Base-by-base conservation (phyloP, 257 asterid species). In the Euphrasia confusa region DNA sequence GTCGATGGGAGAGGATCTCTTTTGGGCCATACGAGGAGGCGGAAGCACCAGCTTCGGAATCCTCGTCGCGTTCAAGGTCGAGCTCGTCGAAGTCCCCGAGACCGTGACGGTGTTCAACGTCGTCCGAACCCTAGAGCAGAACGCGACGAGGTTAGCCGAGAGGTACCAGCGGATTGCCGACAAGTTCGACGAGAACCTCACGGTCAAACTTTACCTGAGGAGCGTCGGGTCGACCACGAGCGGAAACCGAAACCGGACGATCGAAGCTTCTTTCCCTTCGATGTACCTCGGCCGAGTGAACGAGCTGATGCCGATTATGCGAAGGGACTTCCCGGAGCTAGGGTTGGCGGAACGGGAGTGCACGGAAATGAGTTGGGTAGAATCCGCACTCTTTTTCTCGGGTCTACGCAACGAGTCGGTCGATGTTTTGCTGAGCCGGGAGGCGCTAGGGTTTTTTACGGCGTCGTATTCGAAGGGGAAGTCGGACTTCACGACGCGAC, bases 11-110 rank as follows among this genome's bases (percentile, higher is more conserved):
- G 82, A 74, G 21, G 77, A 70, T 63, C 74, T 70, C 0, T 73
- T 73, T 1, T 73, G 76, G 78, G 75, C 81, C 37, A 50, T 76
- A 13, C 24, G 79, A 68, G 77, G 77, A 1, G 79, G 82, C 7
- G 76, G 72, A 0, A 76, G 77, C 5, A 26, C 74, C 0, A 74
- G 72, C 18, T 77, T 74, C 42, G 79, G 79, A 11, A 47, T 73
- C 12, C 40, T 77, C 18, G 21, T 77, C 5, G 77, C 61, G 6
- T 74, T 67, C 4, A 77, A 73, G 58, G 32, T 77, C 0, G 2
- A 49, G 1, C 2, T 77, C 7, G 30, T 67, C 2, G 35, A 5
- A 0, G 74, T 77, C 2, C 78, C 79, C 0, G 61, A 73, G 55
- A 67, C 5, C 0, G 74, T 74, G 3, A 74, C 79, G 2, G 72